Evolutionary conservation across 805 yeast species (phyloP).

Genomic region (Saccharomycopsis sp.): DNA sequence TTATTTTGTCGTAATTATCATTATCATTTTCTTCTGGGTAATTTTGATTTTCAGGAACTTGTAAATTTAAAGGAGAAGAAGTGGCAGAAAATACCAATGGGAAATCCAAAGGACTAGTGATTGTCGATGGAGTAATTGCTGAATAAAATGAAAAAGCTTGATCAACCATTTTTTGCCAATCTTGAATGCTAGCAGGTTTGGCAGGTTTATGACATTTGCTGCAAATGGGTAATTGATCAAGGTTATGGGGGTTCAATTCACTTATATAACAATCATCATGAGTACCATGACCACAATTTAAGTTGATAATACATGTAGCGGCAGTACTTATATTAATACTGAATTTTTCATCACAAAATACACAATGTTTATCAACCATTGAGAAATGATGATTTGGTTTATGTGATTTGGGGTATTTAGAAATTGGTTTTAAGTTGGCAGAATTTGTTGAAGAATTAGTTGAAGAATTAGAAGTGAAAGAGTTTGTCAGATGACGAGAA

Average conservation of each 20-base stretch:
- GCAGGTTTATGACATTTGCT: constrained; percentile 4
- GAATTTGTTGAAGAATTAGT: too few relatives aligned
- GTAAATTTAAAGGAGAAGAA: background rate
- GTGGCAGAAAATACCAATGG: background rate
- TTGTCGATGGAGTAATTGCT: too few relatives aligned
- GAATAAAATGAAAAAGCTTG: too few relatives aligned
- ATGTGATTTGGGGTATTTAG: too few relatives aligned
- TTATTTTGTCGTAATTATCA: background rate
- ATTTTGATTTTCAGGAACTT: background rate
- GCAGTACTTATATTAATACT: too few relatives aligned
- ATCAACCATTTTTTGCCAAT: constrained; percentile 9
- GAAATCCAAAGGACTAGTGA: too few relatives aligned
- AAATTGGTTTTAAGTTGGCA: too few relatives aligned
- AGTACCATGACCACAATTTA: constrained; percentile 14
- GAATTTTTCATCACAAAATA: too few relatives aligned
- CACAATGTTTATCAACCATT: too few relatives aligned
- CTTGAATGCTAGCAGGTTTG: constrained; percentile 10
- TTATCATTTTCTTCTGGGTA: background rate
- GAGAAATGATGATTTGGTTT: too few relatives aligned
- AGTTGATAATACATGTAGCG: constrained; percentile 4
- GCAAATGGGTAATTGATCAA: constrained; percentile 10
- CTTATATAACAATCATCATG: constrained; percentile 14
- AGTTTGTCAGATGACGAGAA: too few relatives aligned
- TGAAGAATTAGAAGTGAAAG: too few relatives aligned
- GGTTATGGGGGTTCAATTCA: constrained; percentile 6